These are phyloP conservation scores for Paramecium octaurelia DNA, from an alignment of 73 alveolate genomes.

Conservation along the genomic window DNA sequence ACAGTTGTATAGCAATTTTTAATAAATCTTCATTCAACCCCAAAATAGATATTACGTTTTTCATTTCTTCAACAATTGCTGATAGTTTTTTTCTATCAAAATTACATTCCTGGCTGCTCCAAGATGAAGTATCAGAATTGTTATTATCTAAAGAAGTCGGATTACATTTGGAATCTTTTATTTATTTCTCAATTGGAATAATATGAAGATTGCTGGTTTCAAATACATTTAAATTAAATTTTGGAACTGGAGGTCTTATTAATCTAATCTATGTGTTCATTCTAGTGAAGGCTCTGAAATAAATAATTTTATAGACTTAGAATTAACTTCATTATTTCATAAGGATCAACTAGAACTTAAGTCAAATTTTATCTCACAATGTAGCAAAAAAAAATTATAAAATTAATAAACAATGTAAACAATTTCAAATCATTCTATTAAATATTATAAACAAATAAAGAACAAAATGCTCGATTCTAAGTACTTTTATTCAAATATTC, in stretches of 20 bases:
- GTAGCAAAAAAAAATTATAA: not conserved
- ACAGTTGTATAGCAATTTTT: not conserved
- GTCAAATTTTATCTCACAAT: not conserved
- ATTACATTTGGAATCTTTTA: not conserved
- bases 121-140: not conserved
- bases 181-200: not conserved
- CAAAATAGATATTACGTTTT: not conserved
- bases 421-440: not conserved
- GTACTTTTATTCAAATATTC: not conserved
- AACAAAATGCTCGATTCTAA: not conserved
- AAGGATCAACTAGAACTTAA: not conserved
- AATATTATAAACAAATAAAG: too few relatives aligned
- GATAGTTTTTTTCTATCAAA: not conserved
- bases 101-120: not conserved
- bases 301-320: not conserved
- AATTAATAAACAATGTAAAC: not conserved
- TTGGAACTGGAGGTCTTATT: slow-evolving; percentile 50
- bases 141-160: not conserved
- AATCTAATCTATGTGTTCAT: not conserved
- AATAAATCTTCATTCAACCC: slow-evolving; percentile 1
- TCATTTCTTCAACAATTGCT: slow-evolving; percentile 5
- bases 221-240: not conserved
- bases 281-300: not conserved
- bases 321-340: not conserved
- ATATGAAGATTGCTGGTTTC: slow-evolving; percentile 11